phyloP scores from a whole-genome alignment of 73 alveolate genomes.

The Paramecium tetraurelia region DNA sequence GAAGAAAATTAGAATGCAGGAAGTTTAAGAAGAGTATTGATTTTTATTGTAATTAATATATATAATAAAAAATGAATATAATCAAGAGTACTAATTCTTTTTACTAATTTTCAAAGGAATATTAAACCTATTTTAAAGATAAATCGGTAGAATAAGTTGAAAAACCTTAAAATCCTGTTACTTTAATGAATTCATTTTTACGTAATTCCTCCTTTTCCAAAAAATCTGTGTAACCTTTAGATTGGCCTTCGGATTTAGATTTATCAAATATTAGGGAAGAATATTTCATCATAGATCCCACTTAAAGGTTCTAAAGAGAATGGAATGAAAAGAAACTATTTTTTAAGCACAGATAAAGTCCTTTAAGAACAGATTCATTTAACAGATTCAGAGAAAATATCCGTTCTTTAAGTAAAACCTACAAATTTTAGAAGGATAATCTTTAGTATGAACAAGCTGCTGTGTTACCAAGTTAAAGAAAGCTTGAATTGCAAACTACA shows the following conservation, averaged over 20 bases:
- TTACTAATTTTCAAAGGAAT: neutral
- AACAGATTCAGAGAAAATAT: neutral
- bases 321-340: neutral
- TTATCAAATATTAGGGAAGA: neutral
- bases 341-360: conserved; percentile 9
- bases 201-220: neutral
- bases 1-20: neutral
- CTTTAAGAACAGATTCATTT: conserved; percentile 14
- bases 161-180: neutral
- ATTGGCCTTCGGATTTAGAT: conserved; percentile 14
- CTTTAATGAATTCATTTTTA: neutral
- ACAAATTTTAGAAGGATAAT: neutral
- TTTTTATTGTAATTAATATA: neutral
- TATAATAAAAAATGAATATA: neutral
- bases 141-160: neutral
- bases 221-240: neutral
- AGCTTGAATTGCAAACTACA: neutral
- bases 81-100: conserved; percentile 11
- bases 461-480: neutral
- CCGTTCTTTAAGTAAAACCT: neutral
- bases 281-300: neutral
- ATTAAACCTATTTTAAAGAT: conserved; percentile 9
- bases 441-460: neutral
- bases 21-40: neutral
- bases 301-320: neutral